A percentile compares a stretch with the other conserved stretches of the same genome.
phyloP scores from a whole-genome alignment of 1,284 basidiomycete species.

The Porodaedalea pini region DNA sequence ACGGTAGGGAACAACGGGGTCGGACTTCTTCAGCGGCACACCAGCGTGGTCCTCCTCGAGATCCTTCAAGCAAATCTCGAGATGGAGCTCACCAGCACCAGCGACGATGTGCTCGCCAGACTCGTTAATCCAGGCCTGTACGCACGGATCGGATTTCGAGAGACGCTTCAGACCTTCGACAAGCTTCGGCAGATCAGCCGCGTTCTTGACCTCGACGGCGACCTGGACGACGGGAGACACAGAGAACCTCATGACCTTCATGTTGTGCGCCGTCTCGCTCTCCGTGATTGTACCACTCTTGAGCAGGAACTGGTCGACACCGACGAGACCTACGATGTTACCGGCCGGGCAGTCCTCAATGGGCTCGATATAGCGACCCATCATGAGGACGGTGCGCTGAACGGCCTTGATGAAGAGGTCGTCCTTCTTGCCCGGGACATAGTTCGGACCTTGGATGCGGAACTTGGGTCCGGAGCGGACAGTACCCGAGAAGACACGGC shows the following conservation, averaged over 20 bases:
- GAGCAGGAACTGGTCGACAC: constrained; percentile 99
- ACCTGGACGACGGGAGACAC: constrained; percentile 99
- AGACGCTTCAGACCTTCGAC: constrained; percentile 99
- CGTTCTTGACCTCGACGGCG: constrained; percentile 99
- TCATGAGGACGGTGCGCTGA: constrained; percentile 99
- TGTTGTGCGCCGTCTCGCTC: constrained; percentile 99
- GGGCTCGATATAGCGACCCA: constrained; percentile 98
- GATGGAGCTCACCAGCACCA: constrained; percentile 98
- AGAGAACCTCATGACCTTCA: constrained; percentile 99
- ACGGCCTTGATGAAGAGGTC: constrained; percentile 98
- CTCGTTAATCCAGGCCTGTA: constrained; percentile 92
- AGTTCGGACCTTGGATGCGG: constrained; percentile 99
- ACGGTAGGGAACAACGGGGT: constrained; percentile 97
- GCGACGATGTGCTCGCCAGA: constrained; percentile 99
- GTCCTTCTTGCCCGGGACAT: constrained; percentile 97
- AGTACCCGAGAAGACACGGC: constrained; percentile 99
- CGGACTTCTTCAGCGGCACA: constrained; percentile 98
- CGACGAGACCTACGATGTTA: constrained; percentile 99
- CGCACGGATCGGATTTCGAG: constrained; percentile 99
- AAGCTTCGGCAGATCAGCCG: constrained; percentile 97
- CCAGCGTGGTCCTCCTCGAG: constrained; percentile 99
- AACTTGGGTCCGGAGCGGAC: constrained; percentile 97
- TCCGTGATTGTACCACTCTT: constrained; percentile 98
- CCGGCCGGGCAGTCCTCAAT: constrained; percentile 99
- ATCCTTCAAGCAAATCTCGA: constrained; percentile 99